These are phyloP conservation scores for Adansonia digitata DNA, from an alignment of 345 rosid species.

Conservation along the genomic window DNA sequence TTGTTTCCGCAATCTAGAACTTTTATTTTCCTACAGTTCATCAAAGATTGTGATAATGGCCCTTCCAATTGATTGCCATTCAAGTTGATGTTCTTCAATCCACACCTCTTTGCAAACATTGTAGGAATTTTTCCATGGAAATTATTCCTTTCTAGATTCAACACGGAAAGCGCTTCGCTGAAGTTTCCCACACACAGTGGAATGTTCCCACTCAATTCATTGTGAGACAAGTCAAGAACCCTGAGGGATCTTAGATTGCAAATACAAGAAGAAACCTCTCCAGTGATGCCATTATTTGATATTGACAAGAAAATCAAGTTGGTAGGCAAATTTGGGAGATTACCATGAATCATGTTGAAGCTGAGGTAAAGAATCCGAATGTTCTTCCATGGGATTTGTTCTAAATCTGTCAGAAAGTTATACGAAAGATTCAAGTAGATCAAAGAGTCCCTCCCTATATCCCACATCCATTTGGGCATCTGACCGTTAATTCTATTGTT, in stretches of 20 bases:
- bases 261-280: slow-evolving; percentile 13
- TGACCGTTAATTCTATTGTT: slow-evolving; percentile 22
- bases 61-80: no score
- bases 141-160: no score
- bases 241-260: slow-evolving; percentile 23
- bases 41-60: no score
- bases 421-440: not conserved
- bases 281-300: slow-evolving; percentile 1
- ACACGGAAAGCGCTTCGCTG: no score
- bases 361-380: slow-evolving; percentile 11
- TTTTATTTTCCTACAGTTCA: no score
- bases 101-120: no score
- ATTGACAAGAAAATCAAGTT: not conserved
- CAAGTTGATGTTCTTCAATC: no score
- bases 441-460: not conserved
- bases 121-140: no score
- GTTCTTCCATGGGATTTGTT: not conserved
- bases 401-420: slow-evolving; percentile 13
- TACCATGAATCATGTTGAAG: slow-evolving; percentile 14
- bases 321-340: slow-evolving; percentile 21
- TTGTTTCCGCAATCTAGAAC: no score
- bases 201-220: no score
- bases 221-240: not conserved
- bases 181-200: no score
- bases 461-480: slow-evolving; percentile 14